These are phyloP conservation scores for Aquilaria agallochum DNA, from an alignment of 441 rosid genomes.

Conservation along the genomic window DNA sequence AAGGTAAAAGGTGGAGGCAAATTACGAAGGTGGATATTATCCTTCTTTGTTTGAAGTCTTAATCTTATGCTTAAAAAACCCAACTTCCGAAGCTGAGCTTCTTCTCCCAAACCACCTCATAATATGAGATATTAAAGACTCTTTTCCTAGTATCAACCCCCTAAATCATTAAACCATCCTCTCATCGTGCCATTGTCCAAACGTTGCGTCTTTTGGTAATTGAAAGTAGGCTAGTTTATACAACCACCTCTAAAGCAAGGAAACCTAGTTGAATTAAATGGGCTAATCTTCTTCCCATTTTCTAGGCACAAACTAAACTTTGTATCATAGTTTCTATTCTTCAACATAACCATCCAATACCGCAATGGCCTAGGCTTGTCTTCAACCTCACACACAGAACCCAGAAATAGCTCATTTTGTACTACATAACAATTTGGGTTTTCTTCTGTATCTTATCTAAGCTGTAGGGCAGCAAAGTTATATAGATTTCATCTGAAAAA, in stretches of 20 bases:
- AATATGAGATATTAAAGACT: constrained; percentile 34
- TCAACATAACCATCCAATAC: constrained; percentile 73
- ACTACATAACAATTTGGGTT: constrained; percentile 50
- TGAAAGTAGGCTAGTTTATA: constrained; percentile 55
- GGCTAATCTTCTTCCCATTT: constrained; percentile 37
- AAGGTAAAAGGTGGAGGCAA: too few relatives aligned
- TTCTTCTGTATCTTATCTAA: too few relatives aligned
- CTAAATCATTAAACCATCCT: constrained; percentile 51
- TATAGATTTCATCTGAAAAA: too few relatives aligned
- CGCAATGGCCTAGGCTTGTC: constrained; percentile 55
- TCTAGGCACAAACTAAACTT: constrained; percentile 40
- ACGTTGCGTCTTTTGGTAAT: constrained; percentile 37
- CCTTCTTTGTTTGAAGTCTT: constrained; percentile 39
- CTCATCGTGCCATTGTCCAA: constrained; percentile 43
- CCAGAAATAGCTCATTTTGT: constrained; percentile 48
- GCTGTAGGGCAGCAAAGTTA: too few relatives aligned
- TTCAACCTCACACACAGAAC: constrained; percentile 44
- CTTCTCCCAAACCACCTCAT: constrained; percentile 64
- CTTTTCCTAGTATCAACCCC: constrained; percentile 19
- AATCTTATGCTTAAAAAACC: constrained; percentile 49
- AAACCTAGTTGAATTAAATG: constrained; percentile 34
- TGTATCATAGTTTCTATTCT: constrained; percentile 59
- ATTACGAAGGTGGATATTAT: too few relatives aligned
- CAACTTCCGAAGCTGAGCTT: constrained; percentile 53
- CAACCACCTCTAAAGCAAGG: constrained; percentile 57